Percentiles rank a stretch among this genome's conserved stretches.
Conservation (phyloP, 345 rosid genomes). For the Lagerstroemia speciosa region DNA sequence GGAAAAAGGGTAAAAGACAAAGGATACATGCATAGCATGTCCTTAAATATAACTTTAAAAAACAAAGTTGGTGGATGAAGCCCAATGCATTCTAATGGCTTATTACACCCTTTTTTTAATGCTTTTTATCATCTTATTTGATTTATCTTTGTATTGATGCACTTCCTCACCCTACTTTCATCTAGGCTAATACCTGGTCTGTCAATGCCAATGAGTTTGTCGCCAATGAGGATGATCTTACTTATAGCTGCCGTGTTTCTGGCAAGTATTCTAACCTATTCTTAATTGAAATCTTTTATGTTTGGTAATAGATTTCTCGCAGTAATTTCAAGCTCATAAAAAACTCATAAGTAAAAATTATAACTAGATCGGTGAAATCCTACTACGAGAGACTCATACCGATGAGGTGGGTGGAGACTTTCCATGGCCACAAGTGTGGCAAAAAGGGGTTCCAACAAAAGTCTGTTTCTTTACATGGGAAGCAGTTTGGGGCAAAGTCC, state of each 20-base stretch:
- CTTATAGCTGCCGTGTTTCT: conserved; percentile 83
- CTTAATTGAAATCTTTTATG: neutral
- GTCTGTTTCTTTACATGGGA: too few species aligned
- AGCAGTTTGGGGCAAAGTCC: too few species aligned
- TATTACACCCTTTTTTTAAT: neutral
- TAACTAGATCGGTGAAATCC: too few species aligned
- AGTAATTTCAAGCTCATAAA: neutral
- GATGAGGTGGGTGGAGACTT: too few species aligned
- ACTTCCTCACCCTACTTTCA: conserved; percentile 6
- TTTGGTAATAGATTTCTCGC: neutral
- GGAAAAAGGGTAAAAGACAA: too few species aligned
- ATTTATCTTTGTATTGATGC: conserved; percentile 6
- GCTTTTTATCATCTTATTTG: neutral
- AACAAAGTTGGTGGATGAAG: too few species aligned
- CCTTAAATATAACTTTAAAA: too few species aligned
- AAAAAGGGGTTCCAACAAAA: too few species aligned
- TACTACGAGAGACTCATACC: too few species aligned
- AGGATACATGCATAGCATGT: too few species aligned
- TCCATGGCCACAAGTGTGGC: too few species aligned
- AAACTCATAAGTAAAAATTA: neutral
- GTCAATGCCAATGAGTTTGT: conserved; percentile 80
- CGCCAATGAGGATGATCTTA: conserved; percentile 85
- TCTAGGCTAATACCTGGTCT: conserved; percentile 75
- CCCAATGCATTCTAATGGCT: neutral
- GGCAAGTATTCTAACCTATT: conserved; percentile 33